Evolutionary conservation across 2,329 filamentous ascomycete species (phyloP).

Genomic region (Magnaporthiopsis poae): DNA sequence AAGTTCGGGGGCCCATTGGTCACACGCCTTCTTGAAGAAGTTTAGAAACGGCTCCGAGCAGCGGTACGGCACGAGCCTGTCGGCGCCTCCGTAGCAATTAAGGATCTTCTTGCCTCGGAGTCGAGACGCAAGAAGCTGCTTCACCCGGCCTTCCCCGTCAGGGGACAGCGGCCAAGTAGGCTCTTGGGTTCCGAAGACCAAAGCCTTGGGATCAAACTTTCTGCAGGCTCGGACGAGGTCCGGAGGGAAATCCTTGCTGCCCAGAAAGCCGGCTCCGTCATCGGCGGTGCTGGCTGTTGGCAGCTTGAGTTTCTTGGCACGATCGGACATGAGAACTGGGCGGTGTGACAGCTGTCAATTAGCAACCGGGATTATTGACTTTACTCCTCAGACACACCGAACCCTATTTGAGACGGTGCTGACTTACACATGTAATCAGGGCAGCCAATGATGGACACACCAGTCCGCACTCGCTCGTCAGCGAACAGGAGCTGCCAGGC

Average conservation of each 20-base stretch:
- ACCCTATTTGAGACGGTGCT: neutral
- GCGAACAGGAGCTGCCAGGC: slow-evolving; percentile 74
- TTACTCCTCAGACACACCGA: neutral
- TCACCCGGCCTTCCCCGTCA: slow-evolving; percentile 27
- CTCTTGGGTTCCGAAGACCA: slow-evolving; percentile 51
- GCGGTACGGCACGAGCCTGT: slow-evolving; percentile 63
- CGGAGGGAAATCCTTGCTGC: slow-evolving; percentile 66
- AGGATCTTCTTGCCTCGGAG: slow-evolving; percentile 51
- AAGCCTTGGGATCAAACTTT: slow-evolving; percentile 63
- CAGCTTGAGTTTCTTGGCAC: slow-evolving; percentile 62
- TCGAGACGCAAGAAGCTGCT: slow-evolving; percentile 26
- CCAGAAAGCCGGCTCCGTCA: slow-evolving; percentile 56
- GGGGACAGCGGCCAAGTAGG: slow-evolving; percentile 21
- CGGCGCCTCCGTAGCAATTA: slow-evolving; percentile 54
- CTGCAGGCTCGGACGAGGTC: slow-evolving; percentile 54
- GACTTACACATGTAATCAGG: slow-evolving; percentile 67
- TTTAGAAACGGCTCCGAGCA: slow-evolving; percentile 50
- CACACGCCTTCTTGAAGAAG: slow-evolving; percentile 47
- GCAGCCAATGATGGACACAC: slow-evolving; percentile 74
- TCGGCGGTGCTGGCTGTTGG: slow-evolving; percentile 47
- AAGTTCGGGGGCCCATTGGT: slow-evolving; percentile 44
- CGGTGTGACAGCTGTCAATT: neutral
- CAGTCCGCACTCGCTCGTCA: slow-evolving; percentile 69
- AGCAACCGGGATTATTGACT: neutral
- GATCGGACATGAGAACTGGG: slow-evolving; percentile 58